Conservation (phyloP, 805 yeast species). For the Metschnikowia cubensis region DNA sequence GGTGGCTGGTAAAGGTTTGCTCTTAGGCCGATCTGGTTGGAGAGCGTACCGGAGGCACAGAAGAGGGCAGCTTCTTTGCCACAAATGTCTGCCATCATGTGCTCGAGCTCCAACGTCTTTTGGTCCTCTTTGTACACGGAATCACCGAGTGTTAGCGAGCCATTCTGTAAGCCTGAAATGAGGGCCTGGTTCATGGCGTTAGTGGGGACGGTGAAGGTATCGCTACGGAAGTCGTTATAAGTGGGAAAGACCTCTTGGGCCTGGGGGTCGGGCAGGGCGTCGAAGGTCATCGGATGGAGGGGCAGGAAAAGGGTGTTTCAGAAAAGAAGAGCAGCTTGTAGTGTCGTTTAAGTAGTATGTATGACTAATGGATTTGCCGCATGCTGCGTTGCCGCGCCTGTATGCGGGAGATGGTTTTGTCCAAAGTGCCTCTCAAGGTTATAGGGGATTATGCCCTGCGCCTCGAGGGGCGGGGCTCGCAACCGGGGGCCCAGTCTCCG, state of each 20-base stretch:
- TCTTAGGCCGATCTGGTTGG: constrained; percentile 83
- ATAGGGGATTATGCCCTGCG: neutral
- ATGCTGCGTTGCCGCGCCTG: constrained; percentile 3
- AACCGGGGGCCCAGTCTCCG: neutral
- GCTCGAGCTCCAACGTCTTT: constrained; percentile 62
- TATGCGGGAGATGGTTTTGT: neutral
- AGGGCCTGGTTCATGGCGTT: constrained; percentile 61
- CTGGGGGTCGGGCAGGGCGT: neutral
- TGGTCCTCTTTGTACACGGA: constrained; percentile 84
- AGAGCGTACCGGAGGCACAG: constrained; percentile 86
- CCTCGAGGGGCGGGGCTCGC: neutral
- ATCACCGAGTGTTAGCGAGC: constrained; percentile 54
- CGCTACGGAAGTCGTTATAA: constrained; percentile 50
- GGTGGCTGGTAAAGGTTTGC: constrained; percentile 79
- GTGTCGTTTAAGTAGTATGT: neutral
- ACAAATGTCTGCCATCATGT: constrained; percentile 58
- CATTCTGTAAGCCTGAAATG: constrained; percentile 34
- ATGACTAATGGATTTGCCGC: constrained; percentile 2
- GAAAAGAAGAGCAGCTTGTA: neutral
- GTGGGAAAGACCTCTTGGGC: neutral
- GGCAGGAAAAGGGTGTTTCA: neutral
- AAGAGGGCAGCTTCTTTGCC: constrained; percentile 80
- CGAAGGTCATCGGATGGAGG: constrained; percentile 12
- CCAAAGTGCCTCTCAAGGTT: neutral
- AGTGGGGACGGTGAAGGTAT: constrained; percentile 89